Evolutionary conservation across 176 grass and related monocot species (phyloP).

Genomic region (Elymus sibiricus): DNA sequence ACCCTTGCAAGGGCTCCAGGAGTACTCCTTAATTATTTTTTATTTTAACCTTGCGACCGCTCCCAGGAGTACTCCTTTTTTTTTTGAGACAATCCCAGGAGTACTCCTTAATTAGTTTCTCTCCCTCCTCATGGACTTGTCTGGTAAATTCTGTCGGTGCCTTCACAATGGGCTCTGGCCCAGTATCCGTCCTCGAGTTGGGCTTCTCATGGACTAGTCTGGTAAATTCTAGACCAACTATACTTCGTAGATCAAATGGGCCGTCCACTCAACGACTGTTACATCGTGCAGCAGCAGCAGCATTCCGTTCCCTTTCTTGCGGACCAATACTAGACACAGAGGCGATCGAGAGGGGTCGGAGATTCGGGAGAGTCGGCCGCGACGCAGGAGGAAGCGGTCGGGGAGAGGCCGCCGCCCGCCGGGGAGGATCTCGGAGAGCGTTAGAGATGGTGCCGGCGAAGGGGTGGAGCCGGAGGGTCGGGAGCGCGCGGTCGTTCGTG

Average conservation of each 20-base stretch:
- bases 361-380: not conserved
- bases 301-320: slow-evolving; percentile 26
- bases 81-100: no score
- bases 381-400: not conserved
- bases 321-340: slow-evolving; percentile 35
- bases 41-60: no score
- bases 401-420: not conserved
- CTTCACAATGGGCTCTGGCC: not conserved
- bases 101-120: no score
- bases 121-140: no score
- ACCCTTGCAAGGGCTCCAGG: no score
- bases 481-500: slow-evolving; percentile 78
- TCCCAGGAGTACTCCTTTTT: no score
- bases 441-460: slow-evolving; percentile 35
- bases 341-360: slow-evolving; percentile 24
- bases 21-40: no score
- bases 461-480: slow-evolving; percentile 44
- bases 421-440: not conserved
- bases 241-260: not conserved
- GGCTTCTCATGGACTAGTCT: not conserved
- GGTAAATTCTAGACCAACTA: not conserved
- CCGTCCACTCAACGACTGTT: not conserved
- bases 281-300: not conserved
- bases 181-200: not conserved
- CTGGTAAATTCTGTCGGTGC: no score